A percentile compares a stretch with the other conserved stretches of the same genome.
Evolutionary conservation across 2,329 filamentous ascomycete genomes (phyloP).

Genomic region (Coniella vitis): DNA sequence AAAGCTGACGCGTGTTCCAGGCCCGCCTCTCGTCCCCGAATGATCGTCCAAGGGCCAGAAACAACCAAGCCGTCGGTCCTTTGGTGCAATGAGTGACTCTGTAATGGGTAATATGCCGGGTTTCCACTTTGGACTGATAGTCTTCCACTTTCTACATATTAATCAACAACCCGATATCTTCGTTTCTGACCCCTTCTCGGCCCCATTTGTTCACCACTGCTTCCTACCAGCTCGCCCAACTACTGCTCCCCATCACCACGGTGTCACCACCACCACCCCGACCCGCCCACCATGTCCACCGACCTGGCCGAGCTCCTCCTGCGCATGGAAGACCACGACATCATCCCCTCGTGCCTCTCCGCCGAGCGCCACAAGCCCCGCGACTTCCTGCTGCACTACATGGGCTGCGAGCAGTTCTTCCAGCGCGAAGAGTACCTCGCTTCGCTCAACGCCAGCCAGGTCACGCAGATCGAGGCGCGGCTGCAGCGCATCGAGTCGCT

Average conservation of each 20-base stretch:
- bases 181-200: too few species aligned
- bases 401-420: conserved; percentile 16
- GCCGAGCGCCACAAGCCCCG: conserved; percentile 13
- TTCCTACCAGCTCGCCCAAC: too few species aligned
- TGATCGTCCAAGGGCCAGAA: neutral
- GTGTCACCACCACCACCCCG: too few species aligned
- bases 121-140: too few species aligned
- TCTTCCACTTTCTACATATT: too few species aligned
- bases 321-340: conserved; percentile 16
- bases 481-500: conserved; percentile 8
- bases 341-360: conserved; percentile 13
- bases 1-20: neutral
- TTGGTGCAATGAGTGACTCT: too few species aligned
- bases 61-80: neutral
- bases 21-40: neutral
- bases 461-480: conserved; percentile 5
- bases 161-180: too few species aligned
- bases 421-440: conserved; percentile 12
- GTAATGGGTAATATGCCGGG: too few species aligned
- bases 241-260: too few species aligned
- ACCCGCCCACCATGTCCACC: conserved; percentile 4
- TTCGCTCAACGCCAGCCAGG: conserved; percentile 4
- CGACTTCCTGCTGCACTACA: conserved; percentile 14
- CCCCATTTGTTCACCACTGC: too few species aligned
- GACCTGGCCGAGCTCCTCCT: conserved; percentile 4